Evolutionary conservation across 306 rosid species (phyloP).

Genomic region (Prunus fruticosa): DNA sequence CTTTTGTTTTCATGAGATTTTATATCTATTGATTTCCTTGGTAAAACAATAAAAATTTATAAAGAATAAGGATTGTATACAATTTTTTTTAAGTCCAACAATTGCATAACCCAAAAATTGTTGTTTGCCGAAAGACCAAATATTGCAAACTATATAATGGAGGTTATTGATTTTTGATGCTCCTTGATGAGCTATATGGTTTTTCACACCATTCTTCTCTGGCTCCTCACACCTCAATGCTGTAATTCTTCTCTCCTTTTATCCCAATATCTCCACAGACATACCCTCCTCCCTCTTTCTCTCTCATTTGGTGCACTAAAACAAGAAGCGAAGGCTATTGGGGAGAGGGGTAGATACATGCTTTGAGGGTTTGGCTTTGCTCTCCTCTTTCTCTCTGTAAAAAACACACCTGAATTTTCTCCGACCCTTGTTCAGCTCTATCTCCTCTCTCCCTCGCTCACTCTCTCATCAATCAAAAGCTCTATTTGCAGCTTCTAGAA

Average conservation of each 20-base stretch:
- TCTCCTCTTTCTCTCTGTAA: slow-evolving; percentile 17
- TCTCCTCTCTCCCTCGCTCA: slow-evolving; percentile 33
- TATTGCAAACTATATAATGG: background rate
- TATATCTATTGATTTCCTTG: background rate
- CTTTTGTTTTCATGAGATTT: background rate
- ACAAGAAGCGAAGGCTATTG: slow-evolving; percentile 14
- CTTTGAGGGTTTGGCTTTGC: slow-evolving; percentile 59
- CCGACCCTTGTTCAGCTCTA: slow-evolving; percentile 34
- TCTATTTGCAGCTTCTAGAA: slow-evolving; percentile 34
- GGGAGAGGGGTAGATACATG: slow-evolving; percentile 49
- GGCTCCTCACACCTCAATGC: slow-evolving; percentile 42
- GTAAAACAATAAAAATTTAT: background rate
- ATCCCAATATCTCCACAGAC: slow-evolving; percentile 14
- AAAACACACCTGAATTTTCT: slow-evolving; percentile 34
- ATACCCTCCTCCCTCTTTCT: slow-evolving; percentile 5
- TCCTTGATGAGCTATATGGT: slow-evolving; percentile 41
- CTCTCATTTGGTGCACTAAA: slow-evolving; percentile 23
- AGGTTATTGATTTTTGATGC: background rate
- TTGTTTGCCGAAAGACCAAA: background rate
- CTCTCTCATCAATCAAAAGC: slow-evolving; percentile 25
- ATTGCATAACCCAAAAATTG: background rate
- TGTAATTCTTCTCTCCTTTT: slow-evolving; percentile 38
- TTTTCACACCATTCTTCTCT: slow-evolving; percentile 38
- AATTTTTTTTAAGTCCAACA: background rate
- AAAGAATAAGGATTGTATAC: background rate